Conservation (phyloP, 2,329 filamentous ascomycete species). For the Aspergillus ibericus region DNA sequence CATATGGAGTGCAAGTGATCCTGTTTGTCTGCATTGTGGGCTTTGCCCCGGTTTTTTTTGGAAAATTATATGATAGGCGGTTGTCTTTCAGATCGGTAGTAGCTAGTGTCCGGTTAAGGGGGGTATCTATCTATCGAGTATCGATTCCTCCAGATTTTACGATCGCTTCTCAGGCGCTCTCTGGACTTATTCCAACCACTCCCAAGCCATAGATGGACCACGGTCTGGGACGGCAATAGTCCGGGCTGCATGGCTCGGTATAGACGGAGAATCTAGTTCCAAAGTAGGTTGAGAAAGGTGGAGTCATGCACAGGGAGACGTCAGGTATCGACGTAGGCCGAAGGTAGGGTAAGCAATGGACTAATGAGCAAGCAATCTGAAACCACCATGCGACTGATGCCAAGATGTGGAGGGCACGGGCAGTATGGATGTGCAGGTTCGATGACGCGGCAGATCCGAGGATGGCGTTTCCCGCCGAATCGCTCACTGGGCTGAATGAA, state of each 20-base stretch:
- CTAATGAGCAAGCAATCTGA: conserved; percentile 2
- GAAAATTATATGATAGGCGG: conserved; percentile 4
- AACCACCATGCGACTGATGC: conserved; percentile 5
- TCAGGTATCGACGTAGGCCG: conserved; percentile 3
- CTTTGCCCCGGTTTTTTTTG: background rate
- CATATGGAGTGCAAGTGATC: background rate
- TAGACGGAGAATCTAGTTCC: background rate
- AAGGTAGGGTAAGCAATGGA: background rate
- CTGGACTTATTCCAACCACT: background rate
- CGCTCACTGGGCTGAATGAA: background rate
- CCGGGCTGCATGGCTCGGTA: background rate
- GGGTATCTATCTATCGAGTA: background rate
- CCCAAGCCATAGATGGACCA: background rate
- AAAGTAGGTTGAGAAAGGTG: background rate
- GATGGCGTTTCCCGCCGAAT: background rate
- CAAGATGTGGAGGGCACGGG: conserved; percentile 2
- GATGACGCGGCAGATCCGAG: conserved; percentile 5
- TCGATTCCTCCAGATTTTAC: background rate
- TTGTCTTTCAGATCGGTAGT: background rate
- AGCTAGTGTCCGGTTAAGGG: background rate
- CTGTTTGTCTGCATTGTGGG: background rate
- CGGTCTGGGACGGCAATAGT: background rate
- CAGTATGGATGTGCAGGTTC: conserved; percentile 2
- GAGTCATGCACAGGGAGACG: background rate
- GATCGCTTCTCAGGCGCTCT: background rate